These are phyloP conservation scores for Corymbia calophylla DNA, from an alignment of 441 rosid species.

Conservation along the genomic window DNA sequence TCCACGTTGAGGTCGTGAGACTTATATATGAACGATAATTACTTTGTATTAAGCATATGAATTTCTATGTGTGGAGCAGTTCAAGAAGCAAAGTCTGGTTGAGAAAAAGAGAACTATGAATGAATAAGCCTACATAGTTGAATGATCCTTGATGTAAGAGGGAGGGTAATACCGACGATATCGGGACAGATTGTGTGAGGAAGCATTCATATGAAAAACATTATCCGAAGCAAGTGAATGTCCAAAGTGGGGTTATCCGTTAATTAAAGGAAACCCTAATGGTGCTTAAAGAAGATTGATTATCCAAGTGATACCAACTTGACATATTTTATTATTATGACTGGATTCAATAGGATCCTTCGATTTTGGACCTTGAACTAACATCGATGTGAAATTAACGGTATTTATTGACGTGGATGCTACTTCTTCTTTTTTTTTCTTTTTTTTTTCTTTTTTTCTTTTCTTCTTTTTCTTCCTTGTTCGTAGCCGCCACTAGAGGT, in stretches of 20 bases:
- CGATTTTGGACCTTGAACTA: neutral
- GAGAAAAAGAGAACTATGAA: neutral
- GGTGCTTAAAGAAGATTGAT: neutral
- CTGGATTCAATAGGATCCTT: neutral
- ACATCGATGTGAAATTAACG: neutral
- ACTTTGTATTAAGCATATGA: neutral
- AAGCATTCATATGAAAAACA: neutral
- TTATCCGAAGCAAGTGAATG: neutral
- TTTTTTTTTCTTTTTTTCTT: neutral
- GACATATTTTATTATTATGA: neutral
- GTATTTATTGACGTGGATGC: neutral
- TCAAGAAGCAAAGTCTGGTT: neutral
- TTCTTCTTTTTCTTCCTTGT: neutral
- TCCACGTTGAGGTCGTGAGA: neutral
- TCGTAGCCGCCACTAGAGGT: neutral
- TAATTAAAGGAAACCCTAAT: neutral
- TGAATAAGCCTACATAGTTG: too few species aligned
- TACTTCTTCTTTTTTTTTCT: neutral
- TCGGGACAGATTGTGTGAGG: neutral
- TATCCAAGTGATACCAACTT: neutral
- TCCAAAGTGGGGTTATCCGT: neutral
- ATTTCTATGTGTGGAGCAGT: neutral
- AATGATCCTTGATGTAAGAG: too few species aligned
- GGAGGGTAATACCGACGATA: too few species aligned
- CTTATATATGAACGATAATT: neutral